Conservation (phyloP, 768 basidiomycete genomes). For the Phaffia tasmanica region DNA sequence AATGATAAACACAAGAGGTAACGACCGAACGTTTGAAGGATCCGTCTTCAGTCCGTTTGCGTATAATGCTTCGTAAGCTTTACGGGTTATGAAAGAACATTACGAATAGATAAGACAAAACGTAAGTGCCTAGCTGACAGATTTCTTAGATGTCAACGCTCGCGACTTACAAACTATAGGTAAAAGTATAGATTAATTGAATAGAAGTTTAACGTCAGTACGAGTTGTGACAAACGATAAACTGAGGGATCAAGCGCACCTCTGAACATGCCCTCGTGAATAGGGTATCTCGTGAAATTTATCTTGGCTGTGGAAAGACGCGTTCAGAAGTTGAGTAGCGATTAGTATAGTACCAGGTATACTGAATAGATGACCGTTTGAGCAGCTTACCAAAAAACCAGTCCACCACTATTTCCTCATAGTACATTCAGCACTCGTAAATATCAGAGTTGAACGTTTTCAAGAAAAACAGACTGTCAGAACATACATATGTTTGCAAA, state of each 20-base stretch:
- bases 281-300: constrained; percentile 87
- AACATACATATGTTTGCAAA: constrained; percentile 68
- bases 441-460: not conserved
- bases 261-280: constrained; percentile 74
- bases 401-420: constrained; percentile 11
- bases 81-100: not conserved
- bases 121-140: not conserved
- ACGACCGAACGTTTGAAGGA: constrained; percentile 57
- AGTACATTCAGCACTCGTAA: not conserved
- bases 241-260: constrained; percentile 50
- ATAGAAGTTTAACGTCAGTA: too few species aligned
- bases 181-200: too few species aligned
- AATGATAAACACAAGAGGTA: constrained; percentile 87
- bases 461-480: constrained; percentile 60
- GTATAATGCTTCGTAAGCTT: constrained; percentile 24
- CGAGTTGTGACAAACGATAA: not conserved
- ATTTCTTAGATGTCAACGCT: too few species aligned
- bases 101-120: not conserved
- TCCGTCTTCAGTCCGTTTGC: constrained; percentile 40
- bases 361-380: constrained; percentile 3
- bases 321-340: constrained; percentile 26
- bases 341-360: constrained; percentile 4
- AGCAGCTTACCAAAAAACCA: constrained; percentile 23
- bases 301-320: constrained; percentile 39
- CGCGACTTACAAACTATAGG: too few species aligned